phyloP scores from a whole-genome alignment of 108 stramenopile genomes.

The Parietichytrium sp. region DNA sequence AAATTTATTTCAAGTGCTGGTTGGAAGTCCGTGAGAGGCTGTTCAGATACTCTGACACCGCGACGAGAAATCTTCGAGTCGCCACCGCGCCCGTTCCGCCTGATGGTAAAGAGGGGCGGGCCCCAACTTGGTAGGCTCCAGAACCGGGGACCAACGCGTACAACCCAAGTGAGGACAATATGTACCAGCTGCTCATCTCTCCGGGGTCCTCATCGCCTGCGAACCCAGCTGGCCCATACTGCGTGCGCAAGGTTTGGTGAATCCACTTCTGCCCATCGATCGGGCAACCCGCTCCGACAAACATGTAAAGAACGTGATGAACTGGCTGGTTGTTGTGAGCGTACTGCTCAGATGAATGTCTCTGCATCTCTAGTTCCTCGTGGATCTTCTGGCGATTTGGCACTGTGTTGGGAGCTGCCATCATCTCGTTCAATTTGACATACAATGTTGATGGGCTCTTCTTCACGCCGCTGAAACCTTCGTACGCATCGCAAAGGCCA shows the following conservation, averaged over 20 bases:
- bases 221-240: conserved; percentile 14
- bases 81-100: no score
- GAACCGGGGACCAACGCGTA: conserved; percentile 33
- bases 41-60: no score
- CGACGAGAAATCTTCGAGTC: no score
- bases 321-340: conserved; percentile 54
- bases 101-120: conserved; percentile 35
- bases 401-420: neutral
- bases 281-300: conserved; percentile 6
- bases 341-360: conserved; percentile 46
- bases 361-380: conserved; percentile 47
- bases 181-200: conserved; percentile 47
- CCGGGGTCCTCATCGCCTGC: conserved; percentile 55
- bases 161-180: conserved; percentile 42
- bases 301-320: conserved; percentile 48
- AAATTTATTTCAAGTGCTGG: no score
- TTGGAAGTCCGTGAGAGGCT: no score
- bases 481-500: neutral
- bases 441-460: no score
- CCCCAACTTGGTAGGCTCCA: conserved; percentile 37
- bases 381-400: conserved; percentile 36
- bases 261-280: conserved; percentile 27
- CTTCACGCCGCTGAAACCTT: neutral
- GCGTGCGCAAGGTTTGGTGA: neutral
- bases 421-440: neutral